Evolutionary conservation across 148 eudicot genomes (phyloP).

Genomic region (Fagopyrum tataricum): DNA sequence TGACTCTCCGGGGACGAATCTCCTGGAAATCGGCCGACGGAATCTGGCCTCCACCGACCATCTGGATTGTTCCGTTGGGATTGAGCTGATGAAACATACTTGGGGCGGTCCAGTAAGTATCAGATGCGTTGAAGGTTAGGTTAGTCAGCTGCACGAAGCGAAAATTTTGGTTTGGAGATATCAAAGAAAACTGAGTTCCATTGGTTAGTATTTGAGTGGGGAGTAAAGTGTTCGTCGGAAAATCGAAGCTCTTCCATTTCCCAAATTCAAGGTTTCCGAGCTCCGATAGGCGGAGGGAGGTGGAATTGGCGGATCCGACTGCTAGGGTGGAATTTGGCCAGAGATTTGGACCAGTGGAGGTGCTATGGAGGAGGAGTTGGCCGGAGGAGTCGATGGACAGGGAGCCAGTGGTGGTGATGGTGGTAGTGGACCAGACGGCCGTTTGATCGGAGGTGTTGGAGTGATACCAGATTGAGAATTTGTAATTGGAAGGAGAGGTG

Average conservation of each 20-base stretch:
- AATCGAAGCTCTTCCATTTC: constrained; percentile 38
- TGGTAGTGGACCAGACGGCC: constrained; percentile 53
- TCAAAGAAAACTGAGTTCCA: constrained; percentile 8
- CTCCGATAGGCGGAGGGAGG: constrained; percentile 26
- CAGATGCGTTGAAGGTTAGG: constrained; percentile 27
- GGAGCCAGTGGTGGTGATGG: constrained; percentile 28
- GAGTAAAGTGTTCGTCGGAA: constrained; percentile 52
- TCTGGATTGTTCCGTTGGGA: constrained; percentile 19
- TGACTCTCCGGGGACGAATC: constrained; percentile 32
- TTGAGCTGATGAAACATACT: constrained; percentile 24
- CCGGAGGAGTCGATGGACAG: constrained; percentile 38
- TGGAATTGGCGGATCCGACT: constrained; percentile 10
- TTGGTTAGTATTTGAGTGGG: constrained; percentile 28
- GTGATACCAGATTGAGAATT: constrained; percentile 53
- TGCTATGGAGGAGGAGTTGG: constrained; percentile 25
- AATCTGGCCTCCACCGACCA: constrained; percentile 14
- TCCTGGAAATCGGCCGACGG: constrained; percentile 39
- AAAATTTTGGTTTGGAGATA: constrained; percentile 34
- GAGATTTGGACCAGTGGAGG: constrained; percentile 5
- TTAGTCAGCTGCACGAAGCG: constrained; percentile 21
- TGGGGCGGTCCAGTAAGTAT: constrained; percentile 22
- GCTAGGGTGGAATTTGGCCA: constrained; percentile 2
- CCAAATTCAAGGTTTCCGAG: constrained; percentile 43
- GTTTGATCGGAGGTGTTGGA: constrained; percentile 20
- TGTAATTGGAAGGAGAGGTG: constrained; percentile 18